Evolutionary conservation across 257 asterid species (phyloP).

Genomic region (Rauvolfia tetraphylla): DNA sequence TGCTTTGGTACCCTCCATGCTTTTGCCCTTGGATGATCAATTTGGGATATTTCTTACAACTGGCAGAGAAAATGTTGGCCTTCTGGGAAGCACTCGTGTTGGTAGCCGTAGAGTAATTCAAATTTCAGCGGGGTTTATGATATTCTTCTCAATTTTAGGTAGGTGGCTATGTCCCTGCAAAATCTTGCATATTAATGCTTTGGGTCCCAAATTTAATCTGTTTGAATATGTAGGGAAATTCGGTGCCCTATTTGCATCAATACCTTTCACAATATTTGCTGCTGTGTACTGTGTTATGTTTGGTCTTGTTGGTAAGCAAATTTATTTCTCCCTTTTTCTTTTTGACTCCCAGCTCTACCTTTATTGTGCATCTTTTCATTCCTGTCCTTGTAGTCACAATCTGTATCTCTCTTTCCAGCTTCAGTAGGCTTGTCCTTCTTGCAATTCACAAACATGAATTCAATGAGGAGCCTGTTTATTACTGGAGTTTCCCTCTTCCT

Average conservation of each 20-base stretch:
- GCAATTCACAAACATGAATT: constrained; percentile 97
- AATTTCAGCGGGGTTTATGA: constrained; percentile 96
- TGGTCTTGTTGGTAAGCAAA: constrained; percentile 75
- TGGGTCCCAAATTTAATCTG: neutral
- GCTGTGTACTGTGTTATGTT: constrained; percentile 86
- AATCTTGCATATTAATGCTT: neutral
- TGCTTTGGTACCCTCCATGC: neutral
- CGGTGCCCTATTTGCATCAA: constrained; percentile 93
- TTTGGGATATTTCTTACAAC: neutral
- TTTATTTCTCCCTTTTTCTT: neutral
- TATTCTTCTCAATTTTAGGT: constrained; percentile 87
- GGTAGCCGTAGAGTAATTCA: constrained; percentile 94
- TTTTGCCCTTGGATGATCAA: neutral
- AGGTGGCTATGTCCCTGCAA: neutral
- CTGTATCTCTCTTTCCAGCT: constrained; percentile 46
- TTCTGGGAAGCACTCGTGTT: constrained; percentile 96
- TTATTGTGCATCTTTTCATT: neutral
- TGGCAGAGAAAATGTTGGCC: constrained; percentile 85
- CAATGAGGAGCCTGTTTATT: constrained; percentile 91
- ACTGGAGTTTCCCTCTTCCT: constrained; percentile 83
- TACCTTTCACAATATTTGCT: constrained; percentile 92
- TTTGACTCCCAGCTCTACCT: too few species aligned
- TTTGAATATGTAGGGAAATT: constrained; percentile 63
- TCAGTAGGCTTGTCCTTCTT: constrained; percentile 86
- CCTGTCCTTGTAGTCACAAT: neutral